These are phyloP conservation scores for Inga laurina DNA, from an alignment of 306 rosid species.

Conservation along the genomic window DNA sequence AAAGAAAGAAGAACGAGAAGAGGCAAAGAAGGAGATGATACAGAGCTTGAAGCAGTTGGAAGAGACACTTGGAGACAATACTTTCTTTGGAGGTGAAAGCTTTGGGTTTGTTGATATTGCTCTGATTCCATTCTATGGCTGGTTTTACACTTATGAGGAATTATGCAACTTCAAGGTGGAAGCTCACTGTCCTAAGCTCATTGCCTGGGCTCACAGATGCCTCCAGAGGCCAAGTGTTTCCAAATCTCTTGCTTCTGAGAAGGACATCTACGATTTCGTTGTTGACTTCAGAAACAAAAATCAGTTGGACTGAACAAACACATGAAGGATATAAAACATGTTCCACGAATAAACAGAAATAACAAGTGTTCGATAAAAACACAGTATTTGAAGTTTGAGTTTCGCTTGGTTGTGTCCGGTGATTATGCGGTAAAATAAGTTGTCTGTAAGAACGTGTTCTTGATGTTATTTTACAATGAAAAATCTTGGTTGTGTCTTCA, in stretches of 20 bases:
- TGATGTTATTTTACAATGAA: background rate
- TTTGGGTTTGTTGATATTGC: conserved; percentile 50
- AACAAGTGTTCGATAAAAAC: background rate
- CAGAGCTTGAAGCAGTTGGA: conserved; percentile 40
- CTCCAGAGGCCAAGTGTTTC: conserved; percentile 38
- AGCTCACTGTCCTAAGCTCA: conserved; percentile 8
- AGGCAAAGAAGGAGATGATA: conserved; percentile 34
- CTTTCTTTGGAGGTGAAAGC: conserved; percentile 43
- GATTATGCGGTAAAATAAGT: background rate
- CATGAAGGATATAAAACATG: background rate
- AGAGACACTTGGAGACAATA: conserved; percentile 39
- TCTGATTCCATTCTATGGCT: conserved; percentile 30
- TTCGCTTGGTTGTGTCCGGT: background rate
- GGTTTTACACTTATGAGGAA: conserved; percentile 39
- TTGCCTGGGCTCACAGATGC: conserved; percentile 49
- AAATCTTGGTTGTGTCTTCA: background rate
- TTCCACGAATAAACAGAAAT: background rate
- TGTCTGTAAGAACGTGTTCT: background rate
- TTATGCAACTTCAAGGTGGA: conserved; percentile 38
- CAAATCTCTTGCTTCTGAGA: conserved; percentile 37
- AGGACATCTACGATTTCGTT: conserved; percentile 33
- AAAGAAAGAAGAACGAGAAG: conserved; percentile 34
- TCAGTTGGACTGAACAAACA: background rate
- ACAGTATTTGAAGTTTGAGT: background rate
- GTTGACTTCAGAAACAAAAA: background rate